Evolutionary conservation across 148 eudicot species (phyloP), one percentile per base, ranked within the genome.

Genomic region (Selenicereus undatus): DNA sequence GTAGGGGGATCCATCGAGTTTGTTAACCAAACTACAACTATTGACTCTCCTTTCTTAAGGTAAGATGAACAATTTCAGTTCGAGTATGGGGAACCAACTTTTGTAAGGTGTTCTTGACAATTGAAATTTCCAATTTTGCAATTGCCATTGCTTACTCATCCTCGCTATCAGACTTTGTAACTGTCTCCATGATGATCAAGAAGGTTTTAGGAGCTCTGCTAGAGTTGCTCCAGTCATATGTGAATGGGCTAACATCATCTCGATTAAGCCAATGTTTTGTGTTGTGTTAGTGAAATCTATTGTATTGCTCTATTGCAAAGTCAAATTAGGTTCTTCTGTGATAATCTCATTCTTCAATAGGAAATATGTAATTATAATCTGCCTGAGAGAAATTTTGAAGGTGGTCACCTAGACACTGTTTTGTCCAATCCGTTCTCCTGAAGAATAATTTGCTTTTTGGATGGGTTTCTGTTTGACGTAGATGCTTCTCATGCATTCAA

Each of bases 31-130:
- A 84, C 87, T 76, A 91, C 99, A 84, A 81, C 90, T 14, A 91
- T 97, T 36, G 99, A 97, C 90, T 91, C 94, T 32, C 98, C 99
- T 84, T 90, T 97, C 87, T 88, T 92, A 82, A 92, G 99, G 99
- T 97, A 91, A 45, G 60, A 54, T 80, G 66, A 50, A 36, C 17
- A 45, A 16, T 35, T 42, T 39, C 20, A 56, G 17, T n/a, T 48
- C 16, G 29, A 76, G 24, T 73, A 64, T n/a, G 29, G 14, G 24
- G 24, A 78, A 17, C 54, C 27, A 62, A 62, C 68, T 4, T 21
- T 6, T n/a, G n/a, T 24, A n/a, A 62, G 11, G 68, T 62, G 10
- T 62, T 62, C n/a, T 22, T 62, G 26, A 24, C 27, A 21, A 21
- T 62, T 10, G 27, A 62, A 56, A 56, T 13, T 20, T 73, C 13